Base-by-base conservation (phyloP, 257 asterid species). In the Eustoma russellianum region DNA sequence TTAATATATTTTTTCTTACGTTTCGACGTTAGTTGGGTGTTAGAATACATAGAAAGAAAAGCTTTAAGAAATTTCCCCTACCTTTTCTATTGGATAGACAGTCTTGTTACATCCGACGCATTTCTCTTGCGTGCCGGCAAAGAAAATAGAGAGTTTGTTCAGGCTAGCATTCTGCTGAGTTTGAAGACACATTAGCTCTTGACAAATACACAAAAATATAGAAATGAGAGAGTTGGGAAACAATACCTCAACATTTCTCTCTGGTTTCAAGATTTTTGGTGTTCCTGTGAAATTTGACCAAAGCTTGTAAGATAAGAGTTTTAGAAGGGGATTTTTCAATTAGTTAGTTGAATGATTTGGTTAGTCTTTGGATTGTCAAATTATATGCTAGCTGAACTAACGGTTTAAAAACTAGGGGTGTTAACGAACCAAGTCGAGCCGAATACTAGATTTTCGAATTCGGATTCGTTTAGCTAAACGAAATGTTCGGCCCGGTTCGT, bases 31-130 rank as follows among this genome's bases (percentile, higher is more conserved):
- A 16, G 17, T 14, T 46, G 5, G 50, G 50, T 5, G 7, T 6
- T 15, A 8, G 8, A 15, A 46, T 9, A 18, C 17, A n/a, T 3
- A 46, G 24, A 46, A 12, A 46, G 15, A 12, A 15, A 46, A 19
- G 13, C 17, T n/a, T n/a, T n/a, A n/a, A n/a, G n/a, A n/a, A n/a
- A n/a, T n/a, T n/a, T 45, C 18, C 33, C 11, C 46, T 76, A 78
- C 92, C 92, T 83, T 86, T 55, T 86, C 96, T 50, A 67, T 68
- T 10, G 92, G 96, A 57, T 83, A 86, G 16, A 81, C 94, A 2
- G 89, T 86, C 62, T 66, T 81, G 46, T 18, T 59, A 45, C 96
- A 83, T 2, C 80, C 88, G 7, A 70, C 79, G 24, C 95, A 83
- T 68, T 79, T 86, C 50, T 83, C 95, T 64, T 50, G 79, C 0